Base-by-base conservation (phyloP, 2,329 filamentous ascomycete genomes). In the Sclerotiophoma versabilis region DNA sequence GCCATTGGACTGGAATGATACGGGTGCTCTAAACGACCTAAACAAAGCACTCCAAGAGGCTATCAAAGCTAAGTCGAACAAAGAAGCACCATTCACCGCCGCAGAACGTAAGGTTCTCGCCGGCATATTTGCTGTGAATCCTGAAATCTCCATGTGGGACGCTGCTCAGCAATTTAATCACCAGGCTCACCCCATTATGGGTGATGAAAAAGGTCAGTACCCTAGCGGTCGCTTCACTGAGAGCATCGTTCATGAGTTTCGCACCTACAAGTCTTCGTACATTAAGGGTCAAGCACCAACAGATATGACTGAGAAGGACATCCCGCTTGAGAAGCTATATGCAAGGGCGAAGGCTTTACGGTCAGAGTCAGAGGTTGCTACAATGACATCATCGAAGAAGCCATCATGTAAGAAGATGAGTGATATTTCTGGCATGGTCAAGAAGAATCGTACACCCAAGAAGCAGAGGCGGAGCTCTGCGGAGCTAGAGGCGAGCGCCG, bases 21-120 rank as follows among this genome's bases (percentile, higher is more conserved):
- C 43, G 22, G 57, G 60, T 19, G 43, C 62, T 0, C 44, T 73
- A 33, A 71, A 71, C 33, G 60, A 59, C 5, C 38, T 72, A 0
- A 71, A 72, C 32, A 67, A 68, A 44, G 62, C 67, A 2, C 62
- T 68, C 1, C 56, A 59, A 8, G 58, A 68, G 9, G 63, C 61
- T 8, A 68, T 73, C 19, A 52, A 62, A 8, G 6, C 30, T 1
- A 43, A 50, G 6, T 39, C 49, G 2, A 44, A 44, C 27, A 37
- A 44, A 12, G 66, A n/a, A 52, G 58, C 4, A 59, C 60, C 7
- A 11, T 59, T 32, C 66, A 68, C 22, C 15, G 22, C 2, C 47
- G 55, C 2, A 66, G 66, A 72, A 51, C 66, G 63, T 10, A 34
- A 59, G 12, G 60, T 60, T 14, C 56, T 72, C 12, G 58, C 59